phyloP scores from a whole-genome alignment of 257 asterid genomes.

The Scutellaria baicalensis region DNA sequence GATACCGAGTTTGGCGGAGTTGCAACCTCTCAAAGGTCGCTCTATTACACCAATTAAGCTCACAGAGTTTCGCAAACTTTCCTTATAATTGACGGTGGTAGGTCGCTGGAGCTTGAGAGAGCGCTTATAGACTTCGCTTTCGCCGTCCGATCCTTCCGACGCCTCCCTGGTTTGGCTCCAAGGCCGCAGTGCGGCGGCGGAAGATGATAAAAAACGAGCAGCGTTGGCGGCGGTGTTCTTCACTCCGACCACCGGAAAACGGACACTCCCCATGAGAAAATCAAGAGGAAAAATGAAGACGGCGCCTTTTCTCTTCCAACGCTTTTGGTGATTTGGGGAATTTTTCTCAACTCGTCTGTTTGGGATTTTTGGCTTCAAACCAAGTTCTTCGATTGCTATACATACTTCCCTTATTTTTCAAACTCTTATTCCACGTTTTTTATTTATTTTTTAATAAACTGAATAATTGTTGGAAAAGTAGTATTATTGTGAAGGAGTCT shows the following conservation, averaged over 20 bases:
- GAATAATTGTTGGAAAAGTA: no score
- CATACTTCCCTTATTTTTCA: no score
- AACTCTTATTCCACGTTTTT: no score
- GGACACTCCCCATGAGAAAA: constrained; percentile 17
- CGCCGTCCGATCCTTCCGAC: constrained; percentile 18
- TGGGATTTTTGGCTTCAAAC: no score
- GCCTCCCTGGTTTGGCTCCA: constrained; percentile 20
- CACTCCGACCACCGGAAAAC: constrained; percentile 15
- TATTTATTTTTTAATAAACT: no score
- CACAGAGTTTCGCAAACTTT: constrained; percentile 35
- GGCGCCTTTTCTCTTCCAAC: background rate
- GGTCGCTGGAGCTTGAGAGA: constrained; percentile 63
- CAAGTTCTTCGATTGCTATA: no score
- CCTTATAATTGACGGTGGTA: constrained; percentile 25
- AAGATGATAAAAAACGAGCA: constrained; percentile 28
- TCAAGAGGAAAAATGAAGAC: background rate
- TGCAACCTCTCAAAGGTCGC: constrained; percentile 13
- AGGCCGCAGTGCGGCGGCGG: constrained; percentile 20
- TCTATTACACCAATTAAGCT: constrained; percentile 62
- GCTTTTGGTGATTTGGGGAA: background rate
- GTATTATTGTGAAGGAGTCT: no score
- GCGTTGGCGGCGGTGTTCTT: constrained; percentile 8
- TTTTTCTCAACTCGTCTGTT: background rate
- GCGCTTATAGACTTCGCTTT: constrained; percentile 48
- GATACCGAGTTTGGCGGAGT: constrained; percentile 26